phyloP scores from a whole-genome alignment of 2,329 filamentous ascomycete species.

The Scedosporium apiospermum region DNA sequence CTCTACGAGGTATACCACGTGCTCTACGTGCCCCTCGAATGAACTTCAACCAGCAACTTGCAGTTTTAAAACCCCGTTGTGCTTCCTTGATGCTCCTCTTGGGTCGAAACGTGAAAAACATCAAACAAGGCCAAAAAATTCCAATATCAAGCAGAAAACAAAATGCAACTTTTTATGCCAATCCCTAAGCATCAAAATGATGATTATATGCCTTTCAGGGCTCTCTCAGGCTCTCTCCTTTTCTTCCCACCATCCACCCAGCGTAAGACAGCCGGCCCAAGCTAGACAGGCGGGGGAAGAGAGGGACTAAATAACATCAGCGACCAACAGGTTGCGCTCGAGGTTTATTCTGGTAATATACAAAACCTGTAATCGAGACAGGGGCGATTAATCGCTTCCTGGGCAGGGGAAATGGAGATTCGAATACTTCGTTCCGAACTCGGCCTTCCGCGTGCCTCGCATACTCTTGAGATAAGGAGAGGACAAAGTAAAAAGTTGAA shows the following conservation, averaged over 20 bases:
- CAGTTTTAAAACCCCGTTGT: not conserved
- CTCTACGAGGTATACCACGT: slow-evolving; percentile 1
- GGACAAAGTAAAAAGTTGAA: not conserved
- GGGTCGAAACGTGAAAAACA: not conserved
- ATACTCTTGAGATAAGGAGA: not conserved
- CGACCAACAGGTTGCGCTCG: slow-evolving; percentile 3
- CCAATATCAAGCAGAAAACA: slow-evolving; percentile 3
- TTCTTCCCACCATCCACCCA: not conserved
- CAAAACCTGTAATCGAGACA: slow-evolving; percentile 1
- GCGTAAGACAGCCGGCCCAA: not conserved
- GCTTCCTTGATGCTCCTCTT: not conserved
- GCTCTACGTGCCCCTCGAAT: slow-evolving; percentile 1
- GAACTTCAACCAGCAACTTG: slow-evolving; percentile 3
- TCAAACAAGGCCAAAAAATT: not conserved
- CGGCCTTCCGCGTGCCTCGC: not conserved
- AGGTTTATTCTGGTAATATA: slow-evolving; percentile 1
- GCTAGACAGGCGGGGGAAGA: not conserved
- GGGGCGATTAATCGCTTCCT: not conserved
- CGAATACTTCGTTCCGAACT: not conserved
- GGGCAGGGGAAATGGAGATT: not conserved
- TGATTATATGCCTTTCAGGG: not conserved
- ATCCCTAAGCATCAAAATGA: slow-evolving; percentile 4
- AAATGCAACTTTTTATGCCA: not conserved
- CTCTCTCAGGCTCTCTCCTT: not conserved
- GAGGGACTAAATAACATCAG: slow-evolving; percentile 5